Evolutionary conservation across 2,329 filamentous ascomycete genomes (phyloP), one percentile per base, ranked within the genome.

Genomic region (Cephalotrichum gorgonifer): DNA sequence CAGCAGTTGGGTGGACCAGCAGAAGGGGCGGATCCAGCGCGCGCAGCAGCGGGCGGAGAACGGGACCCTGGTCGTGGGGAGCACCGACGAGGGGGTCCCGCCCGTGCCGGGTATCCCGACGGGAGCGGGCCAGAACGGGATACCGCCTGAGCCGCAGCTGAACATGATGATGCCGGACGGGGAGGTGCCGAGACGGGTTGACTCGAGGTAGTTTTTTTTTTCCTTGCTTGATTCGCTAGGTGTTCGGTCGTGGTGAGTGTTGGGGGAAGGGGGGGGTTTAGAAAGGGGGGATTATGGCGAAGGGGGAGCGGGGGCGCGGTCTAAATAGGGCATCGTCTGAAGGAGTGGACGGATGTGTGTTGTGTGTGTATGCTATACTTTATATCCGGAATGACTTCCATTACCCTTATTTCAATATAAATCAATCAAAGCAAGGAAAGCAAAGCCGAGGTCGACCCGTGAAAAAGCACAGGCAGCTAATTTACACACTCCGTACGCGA

Each of bases 1-100:
- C 50, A 72, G 69, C 50, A 81, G 78, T 27, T 85, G 81, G 81
- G 80, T 85, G 2, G 73, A 74, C 54, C 79, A 85, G 58, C 81
- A 85, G 60, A 74, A 73, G 8, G 73, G 73, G 2, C 70, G 77
- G 3, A 60, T 79, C 27, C 71, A 71, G 56, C 67, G 72, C 25
- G 71, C 69, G 2, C 65, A 71, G 55, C 66, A 69, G 50, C 66
- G 64, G 38, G 49, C 57, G 56, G 25, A 57, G 54, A 7, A 58
- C 60, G 50, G 47, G 41, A 17, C 46, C 1, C 14, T 31, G 17
- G 26, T 6, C 14, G 33, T 17, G 28, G 14, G 27, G 12, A 26
- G 35, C 8, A 7, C 6, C 12, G 27, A 60, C 55, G 53, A 57
- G 17, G 57, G 63, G 20, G 57, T 66, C 9, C 70, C 71, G 3